Conservation (phyloP, 1,139 yeast genomes). For the Sugiyamaella castrensis region DNA sequence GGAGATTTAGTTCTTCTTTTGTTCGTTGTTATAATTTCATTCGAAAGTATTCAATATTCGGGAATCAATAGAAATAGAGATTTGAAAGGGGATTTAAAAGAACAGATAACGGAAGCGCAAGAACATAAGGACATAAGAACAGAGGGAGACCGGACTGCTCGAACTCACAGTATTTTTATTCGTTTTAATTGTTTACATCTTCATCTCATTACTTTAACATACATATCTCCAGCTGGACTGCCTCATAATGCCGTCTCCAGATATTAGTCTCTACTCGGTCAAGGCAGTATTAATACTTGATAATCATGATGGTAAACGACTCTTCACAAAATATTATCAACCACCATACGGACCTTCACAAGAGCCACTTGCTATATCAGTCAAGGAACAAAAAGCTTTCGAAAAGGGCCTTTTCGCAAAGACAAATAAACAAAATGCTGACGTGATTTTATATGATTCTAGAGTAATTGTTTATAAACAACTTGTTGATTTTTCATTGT, state of each 20-base stretch:
- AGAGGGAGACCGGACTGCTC: no score
- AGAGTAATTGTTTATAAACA: conserved; percentile 77
- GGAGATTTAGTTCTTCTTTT: no score
- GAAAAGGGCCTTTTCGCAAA: conserved; percentile 71
- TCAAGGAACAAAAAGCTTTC: conserved; percentile 68
- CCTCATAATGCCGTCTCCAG: conserved; percentile 21
- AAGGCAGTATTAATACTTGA: conserved; percentile 78
- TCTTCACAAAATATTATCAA: conserved; percentile 80
- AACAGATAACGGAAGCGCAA: no score
- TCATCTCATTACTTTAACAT: no score
- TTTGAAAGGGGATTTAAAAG: no score
- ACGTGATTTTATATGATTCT: conserved; percentile 74
- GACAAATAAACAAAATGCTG: conserved; percentile 76
- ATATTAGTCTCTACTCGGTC: conserved; percentile 58
- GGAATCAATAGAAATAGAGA: no score
- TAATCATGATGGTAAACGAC: conserved; percentile 65
- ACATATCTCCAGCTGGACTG: no score
- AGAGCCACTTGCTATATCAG: conserved; percentile 33
- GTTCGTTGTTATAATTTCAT: no score
- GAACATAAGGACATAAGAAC: no score
- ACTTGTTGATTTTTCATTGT: conserved; percentile 65
- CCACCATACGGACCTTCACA: conserved; percentile 49
- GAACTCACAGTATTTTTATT: no score
- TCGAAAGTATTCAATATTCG: no score
- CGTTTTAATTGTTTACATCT: no score